These are phyloP conservation scores for Aspergillus sclerotialis DNA, from an alignment of 2,329 filamentous ascomycete species.

Conservation along the genomic window DNA sequence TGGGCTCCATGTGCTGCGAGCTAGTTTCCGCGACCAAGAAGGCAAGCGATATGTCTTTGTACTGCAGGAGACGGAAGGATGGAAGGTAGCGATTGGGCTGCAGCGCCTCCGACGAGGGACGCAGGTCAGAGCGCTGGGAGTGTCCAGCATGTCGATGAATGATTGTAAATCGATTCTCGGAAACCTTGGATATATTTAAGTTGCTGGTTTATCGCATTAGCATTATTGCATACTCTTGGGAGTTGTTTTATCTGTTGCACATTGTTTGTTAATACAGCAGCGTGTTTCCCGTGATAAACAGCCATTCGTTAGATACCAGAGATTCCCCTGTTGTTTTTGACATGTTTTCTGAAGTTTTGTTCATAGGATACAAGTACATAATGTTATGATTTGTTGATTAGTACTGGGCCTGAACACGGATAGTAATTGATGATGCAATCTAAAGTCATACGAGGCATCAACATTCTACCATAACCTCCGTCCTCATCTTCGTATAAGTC, in stretches of 20 bases:
- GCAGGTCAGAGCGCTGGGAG: slow-evolving; percentile 48
- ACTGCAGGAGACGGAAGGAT: slow-evolving; percentile 51
- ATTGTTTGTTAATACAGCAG: not conserved
- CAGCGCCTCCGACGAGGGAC: slow-evolving; percentile 50
- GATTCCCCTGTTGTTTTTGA: slow-evolving; percentile 5
- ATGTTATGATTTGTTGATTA: not conserved
- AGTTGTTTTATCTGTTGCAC: slow-evolving; percentile 8
- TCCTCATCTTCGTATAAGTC: too few relatives aligned
- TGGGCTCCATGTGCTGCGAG: slow-evolving; percentile 51
- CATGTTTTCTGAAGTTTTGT: not conserved
- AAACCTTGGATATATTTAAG: slow-evolving; percentile 11
- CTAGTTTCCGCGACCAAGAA: slow-evolving; percentile 52
- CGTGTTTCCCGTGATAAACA: not conserved
- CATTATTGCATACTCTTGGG: not conserved
- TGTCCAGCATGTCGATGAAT: slow-evolving; percentile 25
- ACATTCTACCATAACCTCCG: too few relatives aligned
- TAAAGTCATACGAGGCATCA: not conserved
- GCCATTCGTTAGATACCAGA: slow-evolving; percentile 3
- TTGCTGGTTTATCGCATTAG: not conserved
- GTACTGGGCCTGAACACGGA: too few relatives aligned
- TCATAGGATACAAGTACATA: too few relatives aligned
- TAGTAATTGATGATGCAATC: not conserved
- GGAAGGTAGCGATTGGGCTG: slow-evolving; percentile 56
- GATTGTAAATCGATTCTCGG: slow-evolving; percentile 14
- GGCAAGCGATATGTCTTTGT: slow-evolving; percentile 58